Percentiles rank a stretch among this genome's conserved stretches.
Conservation (phyloP, 2,329 filamentous ascomycete genomes). For the Lasiodiplodia theobromae region DNA sequence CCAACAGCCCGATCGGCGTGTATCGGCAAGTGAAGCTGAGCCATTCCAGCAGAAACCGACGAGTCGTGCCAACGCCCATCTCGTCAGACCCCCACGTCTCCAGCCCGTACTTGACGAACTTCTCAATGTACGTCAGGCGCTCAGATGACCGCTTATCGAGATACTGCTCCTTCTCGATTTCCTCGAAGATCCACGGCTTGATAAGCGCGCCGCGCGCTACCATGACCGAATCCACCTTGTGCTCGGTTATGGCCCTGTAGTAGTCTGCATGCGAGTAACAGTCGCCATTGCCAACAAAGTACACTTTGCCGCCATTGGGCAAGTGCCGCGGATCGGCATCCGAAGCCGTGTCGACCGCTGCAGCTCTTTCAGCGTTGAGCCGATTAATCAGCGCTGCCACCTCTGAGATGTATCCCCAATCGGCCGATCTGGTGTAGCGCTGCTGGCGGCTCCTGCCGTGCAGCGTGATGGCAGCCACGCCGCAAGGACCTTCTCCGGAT, state of each 20-base stretch:
- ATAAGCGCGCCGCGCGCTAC: constrained; percentile 93
- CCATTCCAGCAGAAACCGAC: constrained; percentile 94
- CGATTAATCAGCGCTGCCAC: constrained; percentile 84
- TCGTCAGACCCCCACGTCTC: constrained; percentile 97
- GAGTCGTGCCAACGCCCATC: constrained; percentile 86
- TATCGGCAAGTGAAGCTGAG: constrained; percentile 93
- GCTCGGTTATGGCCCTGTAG: constrained; percentile 75
- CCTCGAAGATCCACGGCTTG: constrained; percentile 98
- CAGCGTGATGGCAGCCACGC: constrained; percentile 92
- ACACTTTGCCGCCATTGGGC: constrained; percentile 73
- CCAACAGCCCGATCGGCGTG: constrained; percentile 85
- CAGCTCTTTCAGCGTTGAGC: constrained; percentile 73
- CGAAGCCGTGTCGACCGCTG: constrained; percentile 74
- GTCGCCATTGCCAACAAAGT: constrained; percentile 96
- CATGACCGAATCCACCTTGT: constrained; percentile 93
- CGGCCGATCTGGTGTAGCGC: constrained; percentile 88
- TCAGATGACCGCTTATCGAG: constrained; percentile 93
- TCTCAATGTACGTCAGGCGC: constrained; percentile 83
- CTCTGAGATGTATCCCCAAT: constrained; percentile 94
- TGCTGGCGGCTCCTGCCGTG: constrained; percentile 94
- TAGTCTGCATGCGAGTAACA: constrained; percentile 95
- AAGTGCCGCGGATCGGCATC: constrained; percentile 80
- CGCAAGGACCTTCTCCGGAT: constrained; percentile 72
- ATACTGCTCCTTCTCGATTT: constrained; percentile 90
- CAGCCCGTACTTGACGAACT: constrained; percentile 87